Percentiles rank a stretch among this genome's conserved stretches.
These are phyloP conservation scores for Pezicula rhizophila DNA, from an alignment of 2,329 filamentous ascomycete genomes.

Conservation along the genomic window DNA sequence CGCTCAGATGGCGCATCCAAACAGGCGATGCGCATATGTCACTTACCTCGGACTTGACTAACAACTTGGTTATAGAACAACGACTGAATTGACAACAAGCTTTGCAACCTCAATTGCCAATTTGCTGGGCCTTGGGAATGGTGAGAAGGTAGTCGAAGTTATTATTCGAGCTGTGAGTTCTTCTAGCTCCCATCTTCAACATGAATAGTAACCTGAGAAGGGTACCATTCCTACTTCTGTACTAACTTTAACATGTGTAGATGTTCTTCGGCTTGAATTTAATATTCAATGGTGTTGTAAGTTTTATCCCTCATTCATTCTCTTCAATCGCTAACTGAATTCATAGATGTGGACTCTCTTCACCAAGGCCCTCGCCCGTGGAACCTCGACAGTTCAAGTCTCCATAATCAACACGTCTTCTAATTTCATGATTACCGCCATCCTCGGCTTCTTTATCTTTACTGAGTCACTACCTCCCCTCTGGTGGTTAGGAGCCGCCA, in stretches of 20 bases:
- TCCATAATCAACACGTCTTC: slow-evolving; percentile 76
- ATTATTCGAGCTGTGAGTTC: slow-evolving; percentile 42
- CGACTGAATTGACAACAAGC: slow-evolving; percentile 47
- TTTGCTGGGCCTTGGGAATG: slow-evolving; percentile 36
- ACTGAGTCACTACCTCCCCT: slow-evolving; percentile 63
- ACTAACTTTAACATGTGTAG: slow-evolving; percentile 5
- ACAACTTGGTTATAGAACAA: slow-evolving; percentile 35
- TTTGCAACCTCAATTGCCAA: slow-evolving; percentile 41
- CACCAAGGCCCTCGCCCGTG: slow-evolving; percentile 68
- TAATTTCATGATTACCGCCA: slow-evolving; percentile 73
- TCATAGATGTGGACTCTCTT: slow-evolving; percentile 74
- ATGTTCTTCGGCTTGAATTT: slow-evolving; percentile 72
- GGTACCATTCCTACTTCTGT: not conserved
- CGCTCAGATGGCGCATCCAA: too few species aligned
- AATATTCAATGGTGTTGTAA: slow-evolving; percentile 64
- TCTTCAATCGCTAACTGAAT: slow-evolving; percentile 4
- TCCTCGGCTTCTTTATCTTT: slow-evolving; percentile 67
- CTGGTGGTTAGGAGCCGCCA: slow-evolving; percentile 69
- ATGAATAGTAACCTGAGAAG: not conserved
- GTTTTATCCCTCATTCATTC: slow-evolving; percentile 18
- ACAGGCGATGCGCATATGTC: not conserved
- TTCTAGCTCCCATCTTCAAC: not conserved
- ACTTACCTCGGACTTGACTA: not conserved
- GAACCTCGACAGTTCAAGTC: slow-evolving; percentile 71
- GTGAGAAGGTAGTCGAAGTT: slow-evolving; percentile 42